Evolutionary conservation across 768 basidiomycete species (phyloP).

Genomic region (Solioccasus polychromus): DNA sequence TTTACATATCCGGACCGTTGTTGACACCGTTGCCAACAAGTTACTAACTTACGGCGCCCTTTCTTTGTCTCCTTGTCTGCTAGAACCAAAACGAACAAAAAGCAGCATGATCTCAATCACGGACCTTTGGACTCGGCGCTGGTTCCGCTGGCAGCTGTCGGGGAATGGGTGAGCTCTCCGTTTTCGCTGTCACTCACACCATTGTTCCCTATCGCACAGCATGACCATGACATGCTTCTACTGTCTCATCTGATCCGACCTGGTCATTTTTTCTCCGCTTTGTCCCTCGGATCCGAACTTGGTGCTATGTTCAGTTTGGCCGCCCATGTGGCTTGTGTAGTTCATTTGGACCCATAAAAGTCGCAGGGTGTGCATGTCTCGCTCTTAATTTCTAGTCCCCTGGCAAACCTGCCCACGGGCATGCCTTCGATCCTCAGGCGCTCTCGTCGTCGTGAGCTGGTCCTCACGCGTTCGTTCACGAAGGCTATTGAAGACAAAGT

Average conservation of each 20-base stretch:
- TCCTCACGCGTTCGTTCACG: slow-evolving; percentile 50
- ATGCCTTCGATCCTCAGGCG: slow-evolving; percentile 45
- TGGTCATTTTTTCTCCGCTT: slow-evolving; percentile 8
- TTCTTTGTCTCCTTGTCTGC: slow-evolving; percentile 4
- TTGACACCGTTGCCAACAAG: background rate
- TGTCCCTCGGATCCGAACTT: slow-evolving; percentile 16
- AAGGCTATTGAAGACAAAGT: slow-evolving; percentile 44
- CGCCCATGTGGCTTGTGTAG: slow-evolving; percentile 30
- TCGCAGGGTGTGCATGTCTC: slow-evolving; percentile 12
- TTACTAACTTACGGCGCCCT: slow-evolving; percentile 1
- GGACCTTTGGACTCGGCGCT: slow-evolving; percentile 12
- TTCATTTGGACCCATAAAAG: slow-evolving; percentile 30
- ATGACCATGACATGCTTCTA: slow-evolving; percentile 7
- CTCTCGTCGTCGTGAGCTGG: slow-evolving; percentile 45
- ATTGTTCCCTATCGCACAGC: slow-evolving; percentile 9
- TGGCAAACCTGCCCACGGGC: slow-evolving; percentile 21
- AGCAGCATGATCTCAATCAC: background rate
- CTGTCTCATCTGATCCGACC: slow-evolving; percentile 9
- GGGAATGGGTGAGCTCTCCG: slow-evolving; percentile 18
- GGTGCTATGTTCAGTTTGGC: slow-evolving; percentile 10
- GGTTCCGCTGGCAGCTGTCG: slow-evolving; percentile 10
- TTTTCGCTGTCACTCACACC: slow-evolving; percentile 17
- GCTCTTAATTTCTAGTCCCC: slow-evolving; percentile 11
- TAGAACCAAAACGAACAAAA: slow-evolving; percentile 15
- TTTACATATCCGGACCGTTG: background rate